These are phyloP conservation scores for Orbilia ellipsospora DNA, from an alignment of 2,329 filamentous ascomycete species.

Conservation along the genomic window DNA sequence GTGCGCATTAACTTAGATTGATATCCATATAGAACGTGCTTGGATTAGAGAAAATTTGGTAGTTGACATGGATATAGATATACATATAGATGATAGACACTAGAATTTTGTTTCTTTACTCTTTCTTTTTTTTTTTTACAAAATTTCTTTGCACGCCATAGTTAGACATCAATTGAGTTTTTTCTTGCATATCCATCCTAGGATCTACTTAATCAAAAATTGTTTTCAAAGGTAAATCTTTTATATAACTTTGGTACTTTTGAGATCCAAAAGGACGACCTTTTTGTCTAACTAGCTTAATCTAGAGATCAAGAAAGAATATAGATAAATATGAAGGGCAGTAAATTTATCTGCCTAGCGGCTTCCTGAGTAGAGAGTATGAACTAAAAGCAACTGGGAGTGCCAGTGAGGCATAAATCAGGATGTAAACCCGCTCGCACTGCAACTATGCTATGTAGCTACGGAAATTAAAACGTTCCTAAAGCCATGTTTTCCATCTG, in stretches of 20 bases:
- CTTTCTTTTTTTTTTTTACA: slow-evolving; percentile 4
- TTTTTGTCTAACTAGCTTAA: slow-evolving; percentile 7
- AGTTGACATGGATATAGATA: slow-evolving; percentile 19
- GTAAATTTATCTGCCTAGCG: slow-evolving; percentile 1
- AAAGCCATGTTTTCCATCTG: slow-evolving; percentile 45
- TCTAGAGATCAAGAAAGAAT: neutral
- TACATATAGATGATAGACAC: slow-evolving; percentile 32
- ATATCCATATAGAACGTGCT: slow-evolving; percentile 52
- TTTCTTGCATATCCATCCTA: too few species aligned
- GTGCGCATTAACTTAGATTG: slow-evolving; percentile 26
- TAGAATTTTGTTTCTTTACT: slow-evolving; percentile 13
- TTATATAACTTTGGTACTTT: neutral
- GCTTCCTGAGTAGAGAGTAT: neutral
- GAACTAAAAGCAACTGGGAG: neutral
- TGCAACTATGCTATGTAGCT: neutral
- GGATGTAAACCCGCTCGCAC: neutral
- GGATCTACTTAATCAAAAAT: too few species aligned
- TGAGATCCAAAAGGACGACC: neutral
- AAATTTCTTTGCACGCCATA: neutral
- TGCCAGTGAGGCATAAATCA: neutral
- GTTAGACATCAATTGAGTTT: too few species aligned
- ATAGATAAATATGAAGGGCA: slow-evolving; percentile 2
- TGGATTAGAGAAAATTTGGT: slow-evolving; percentile 45
- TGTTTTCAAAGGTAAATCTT: neutral
- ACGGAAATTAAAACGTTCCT: slow-evolving; percentile 5